Base-by-base conservation (phyloP, 495 filamentous ascomycete genomes). In the Hyaloscypha finlandica region DNA sequence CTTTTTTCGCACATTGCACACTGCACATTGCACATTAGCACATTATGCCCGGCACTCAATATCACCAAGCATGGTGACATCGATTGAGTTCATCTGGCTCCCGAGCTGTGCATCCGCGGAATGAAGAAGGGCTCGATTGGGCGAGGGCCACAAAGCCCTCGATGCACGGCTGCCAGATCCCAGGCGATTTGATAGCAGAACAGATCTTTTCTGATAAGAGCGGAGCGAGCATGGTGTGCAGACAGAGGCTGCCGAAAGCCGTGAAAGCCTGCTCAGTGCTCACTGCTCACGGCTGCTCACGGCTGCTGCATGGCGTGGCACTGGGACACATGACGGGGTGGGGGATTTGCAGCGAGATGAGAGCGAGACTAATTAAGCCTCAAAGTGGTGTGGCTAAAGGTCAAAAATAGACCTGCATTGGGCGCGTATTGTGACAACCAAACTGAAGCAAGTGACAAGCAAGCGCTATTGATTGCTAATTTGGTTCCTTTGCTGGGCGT, bases 391-490 rank as follows among this genome's bases (percentile, higher is more conserved):
- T 52, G 56, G 20, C 42, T 22, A 58, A 60, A 8, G 54, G 19
- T 25, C 57, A 22, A 68, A 70, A 73, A 73, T 73, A 70, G 70
- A 69, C 56, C 67, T 68, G 42, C 8, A 69, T 72, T 37, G 60
- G 67, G 70, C 70, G 70, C 60, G 65, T 72, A 72, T 52, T 65
- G 63, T 59, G 32, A 54, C 35, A 58, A 31, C 51, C 51, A 19
- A n/a, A n/a, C n/a, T n/a, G n/a, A n/a, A n/a, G n/a, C n/a, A n/a
- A 51, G 20, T 42, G 67, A 48, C 0, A 37, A 1, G 6, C 12
- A 37, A 3, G 35, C 9, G 42, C 42, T 48, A 48, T 16, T 48
- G 42, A 16, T 4, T 48, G 42, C 42, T 48, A 48, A 48, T 37
- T 37, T 37, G 35, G 35, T 37, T 12, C 35, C 35, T 37, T 37